These are phyloP conservation scores for Thielaviopsis populi DNA, from an alignment of 2,329 filamentous ascomycete genomes.

Conservation along the genomic window DNA sequence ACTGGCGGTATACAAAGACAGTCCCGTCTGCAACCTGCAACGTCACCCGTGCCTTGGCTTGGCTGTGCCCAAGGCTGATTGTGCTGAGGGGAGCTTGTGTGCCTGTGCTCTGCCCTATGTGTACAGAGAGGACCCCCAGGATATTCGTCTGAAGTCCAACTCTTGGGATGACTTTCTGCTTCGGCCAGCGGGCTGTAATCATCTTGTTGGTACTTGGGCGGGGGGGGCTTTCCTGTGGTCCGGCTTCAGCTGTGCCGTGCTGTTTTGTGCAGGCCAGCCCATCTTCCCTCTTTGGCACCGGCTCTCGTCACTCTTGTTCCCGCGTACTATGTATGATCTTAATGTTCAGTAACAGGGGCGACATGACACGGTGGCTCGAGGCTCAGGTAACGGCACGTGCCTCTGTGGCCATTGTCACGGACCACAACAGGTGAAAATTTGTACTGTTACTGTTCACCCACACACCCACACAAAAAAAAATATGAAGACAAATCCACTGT, in stretches of 20 bases:
- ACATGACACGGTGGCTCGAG: not conserved
- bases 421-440: not conserved
- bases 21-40: no score
- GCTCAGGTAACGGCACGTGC: slow-evolving; percentile 2
- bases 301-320: not conserved
- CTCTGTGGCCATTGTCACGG: slow-evolving; percentile 4
- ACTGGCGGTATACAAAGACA: no score
- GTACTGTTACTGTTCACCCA: not conserved
- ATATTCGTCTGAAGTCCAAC: not conserved
- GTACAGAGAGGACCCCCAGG: not conserved
- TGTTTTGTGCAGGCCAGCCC: not conserved
- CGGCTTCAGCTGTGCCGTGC: not conserved
- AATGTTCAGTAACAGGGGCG: not conserved
- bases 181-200: no score
- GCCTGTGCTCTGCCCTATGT: not conserved
- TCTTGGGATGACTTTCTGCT: not conserved
- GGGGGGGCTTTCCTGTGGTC: not conserved
- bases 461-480: not conserved
- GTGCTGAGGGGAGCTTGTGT: not conserved
- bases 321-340: not conserved
- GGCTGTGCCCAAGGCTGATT: not conserved
- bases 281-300: no score
- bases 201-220: not conserved
- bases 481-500: not conserved
- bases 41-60: no score